These are phyloP conservation scores for Datura wrightii DNA, from an alignment of 257 asterid genomes.

Conservation along the genomic window DNA sequence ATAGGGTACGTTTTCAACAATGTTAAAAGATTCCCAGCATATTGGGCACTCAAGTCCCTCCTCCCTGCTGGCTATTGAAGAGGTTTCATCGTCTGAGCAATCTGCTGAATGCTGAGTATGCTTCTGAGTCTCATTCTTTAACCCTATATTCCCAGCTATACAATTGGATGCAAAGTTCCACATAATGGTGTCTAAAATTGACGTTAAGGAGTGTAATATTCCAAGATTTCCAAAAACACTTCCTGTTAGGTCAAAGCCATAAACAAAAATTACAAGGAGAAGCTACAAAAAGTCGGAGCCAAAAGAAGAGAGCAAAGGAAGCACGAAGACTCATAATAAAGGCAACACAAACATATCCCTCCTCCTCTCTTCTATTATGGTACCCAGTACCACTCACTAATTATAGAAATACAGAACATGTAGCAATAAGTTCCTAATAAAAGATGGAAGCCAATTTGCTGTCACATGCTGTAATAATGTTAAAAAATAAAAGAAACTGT, in stretches of 20 bases:
- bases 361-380: background rate
- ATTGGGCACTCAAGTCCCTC: conserved; percentile 92
- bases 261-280: background rate
- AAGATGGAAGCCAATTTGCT: background rate
- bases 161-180: conserved; percentile 82
- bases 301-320: background rate
- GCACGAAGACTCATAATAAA: conserved; percentile 15
- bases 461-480: background rate
- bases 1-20: conserved; percentile 87
- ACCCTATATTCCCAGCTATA: conserved; percentile 62
- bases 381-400: background rate
- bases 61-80: conserved; percentile 67
- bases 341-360: background rate
- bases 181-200: conserved; percentile 42
- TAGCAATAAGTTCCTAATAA: conserved; percentile 9
- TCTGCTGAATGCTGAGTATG: conserved; percentile 54
- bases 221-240: background rate
- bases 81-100: conserved; percentile 77
- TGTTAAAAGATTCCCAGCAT: conserved; percentile 95
- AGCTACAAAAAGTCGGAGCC: background rate
- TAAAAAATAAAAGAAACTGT: background rate
- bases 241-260: conserved; percentile 19
- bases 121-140: conserved; percentile 53
- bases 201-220: background rate
- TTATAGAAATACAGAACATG: conserved; percentile 17